Conservation (phyloP, 2,329 filamentous ascomycete species). For the Pyrenochaeta sp. region DNA sequence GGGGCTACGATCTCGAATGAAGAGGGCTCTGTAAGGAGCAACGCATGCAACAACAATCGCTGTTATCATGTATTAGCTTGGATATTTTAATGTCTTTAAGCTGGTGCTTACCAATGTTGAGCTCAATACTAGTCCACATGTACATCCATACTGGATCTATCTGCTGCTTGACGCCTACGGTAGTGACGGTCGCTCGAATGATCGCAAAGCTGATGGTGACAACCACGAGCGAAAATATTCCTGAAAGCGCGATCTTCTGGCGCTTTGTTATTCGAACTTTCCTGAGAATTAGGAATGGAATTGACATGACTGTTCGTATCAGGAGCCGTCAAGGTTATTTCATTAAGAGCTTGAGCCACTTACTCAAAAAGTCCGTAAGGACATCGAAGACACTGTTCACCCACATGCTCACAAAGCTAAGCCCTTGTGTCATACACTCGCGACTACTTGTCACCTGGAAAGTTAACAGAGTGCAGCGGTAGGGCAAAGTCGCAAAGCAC, state of each 20-base stretch:
- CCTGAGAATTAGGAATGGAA: constrained; percentile 13
- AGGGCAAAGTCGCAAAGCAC: constrained; percentile 14
- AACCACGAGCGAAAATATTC: constrained; percentile 19
- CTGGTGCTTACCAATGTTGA: constrained; percentile 7
- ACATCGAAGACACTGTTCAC: constrained; percentile 20
- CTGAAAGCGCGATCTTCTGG: constrained; percentile 7
- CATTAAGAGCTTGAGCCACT: neutral
- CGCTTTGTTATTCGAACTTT: constrained; percentile 6
- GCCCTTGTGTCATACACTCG: constrained; percentile 11
- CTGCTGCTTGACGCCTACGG: constrained; percentile 5
- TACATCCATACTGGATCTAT: constrained; percentile 17
- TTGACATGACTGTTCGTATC: constrained; percentile 9
- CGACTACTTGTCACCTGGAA: constrained; percentile 6
- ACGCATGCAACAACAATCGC: constrained; percentile 16
- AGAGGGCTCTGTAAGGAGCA: constrained; percentile 10
- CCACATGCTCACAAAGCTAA: constrained; percentile 11
- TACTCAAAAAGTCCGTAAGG: constrained; percentile 20
- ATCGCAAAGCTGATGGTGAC: constrained; percentile 17
- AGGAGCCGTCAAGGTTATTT: too few species aligned
- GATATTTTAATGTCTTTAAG: neutral
- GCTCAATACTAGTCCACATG: constrained; percentile 12
- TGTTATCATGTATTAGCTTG: neutral
- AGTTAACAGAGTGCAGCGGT: constrained; percentile 13
- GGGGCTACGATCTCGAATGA: constrained; percentile 1
- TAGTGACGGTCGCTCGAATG: constrained; percentile 10